phyloP scores from a whole-genome alignment of 768 basidiomycete genomes.

The Boletus rex-veris region DNA sequence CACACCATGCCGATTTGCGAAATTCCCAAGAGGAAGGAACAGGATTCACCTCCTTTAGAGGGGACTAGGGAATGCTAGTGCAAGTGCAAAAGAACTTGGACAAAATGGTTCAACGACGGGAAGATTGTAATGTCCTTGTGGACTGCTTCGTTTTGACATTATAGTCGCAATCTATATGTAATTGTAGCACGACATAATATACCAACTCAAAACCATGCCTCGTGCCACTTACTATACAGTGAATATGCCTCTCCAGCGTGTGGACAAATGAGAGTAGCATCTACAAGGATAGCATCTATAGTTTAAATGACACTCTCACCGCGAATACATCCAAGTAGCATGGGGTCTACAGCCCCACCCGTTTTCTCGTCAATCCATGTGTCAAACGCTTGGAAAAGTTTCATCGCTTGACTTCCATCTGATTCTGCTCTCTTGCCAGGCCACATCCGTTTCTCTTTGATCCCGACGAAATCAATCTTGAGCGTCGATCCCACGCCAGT shows the following conservation, averaged over 20 bases:
- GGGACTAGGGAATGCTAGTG: too few relatives aligned
- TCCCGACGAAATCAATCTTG: conserved; percentile 71
- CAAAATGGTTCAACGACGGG: too few relatives aligned
- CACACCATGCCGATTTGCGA: too few relatives aligned
- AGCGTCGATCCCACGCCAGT: conserved; percentile 29
- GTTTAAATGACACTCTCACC: conserved; percentile 48
- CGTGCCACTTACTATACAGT: too few relatives aligned
- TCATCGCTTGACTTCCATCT: conserved; percentile 59
- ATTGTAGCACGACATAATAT: too few relatives aligned
- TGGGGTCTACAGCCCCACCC: conserved; percentile 61
- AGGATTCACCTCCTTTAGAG: too few relatives aligned
- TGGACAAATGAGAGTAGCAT: neutral
- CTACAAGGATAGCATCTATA: neutral
- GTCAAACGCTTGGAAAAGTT: conserved; percentile 72
- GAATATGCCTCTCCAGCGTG: neutral
- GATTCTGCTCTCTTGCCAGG: conserved; percentile 57
- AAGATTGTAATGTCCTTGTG: too few relatives aligned
- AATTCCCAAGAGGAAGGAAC: too few relatives aligned
- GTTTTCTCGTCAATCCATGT: conserved; percentile 65
- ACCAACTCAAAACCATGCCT: too few relatives aligned
- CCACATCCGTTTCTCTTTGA: conserved; percentile 85
- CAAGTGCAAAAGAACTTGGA: too few relatives aligned
- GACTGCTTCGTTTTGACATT: too few relatives aligned
- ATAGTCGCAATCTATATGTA: too few relatives aligned
- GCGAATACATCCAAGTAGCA: conserved; percentile 67